These are phyloP conservation scores for Dothidotthia symphoricarpi DNA, from an alignment of 2,329 filamentous ascomycete species.

Conservation along the genomic window DNA sequence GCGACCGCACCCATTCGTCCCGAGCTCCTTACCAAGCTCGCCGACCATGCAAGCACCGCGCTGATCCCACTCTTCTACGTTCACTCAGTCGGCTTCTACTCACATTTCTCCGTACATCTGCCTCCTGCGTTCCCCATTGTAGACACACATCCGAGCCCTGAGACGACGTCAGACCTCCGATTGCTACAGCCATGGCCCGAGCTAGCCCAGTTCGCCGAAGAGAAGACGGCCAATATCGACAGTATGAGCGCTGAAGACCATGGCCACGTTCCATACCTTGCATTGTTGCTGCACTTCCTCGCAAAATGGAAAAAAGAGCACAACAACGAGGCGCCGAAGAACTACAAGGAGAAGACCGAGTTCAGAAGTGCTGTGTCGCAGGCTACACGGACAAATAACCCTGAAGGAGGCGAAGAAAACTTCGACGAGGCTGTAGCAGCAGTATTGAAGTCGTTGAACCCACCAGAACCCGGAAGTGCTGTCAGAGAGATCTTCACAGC, in stretches of 20 bases:
- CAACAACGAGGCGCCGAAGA: conserved; percentile 65
- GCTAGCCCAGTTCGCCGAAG: conserved; percentile 63
- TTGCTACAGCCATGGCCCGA: conserved; percentile 85
- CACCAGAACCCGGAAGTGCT: conserved; percentile 64
- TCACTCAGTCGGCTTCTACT: conserved; percentile 90
- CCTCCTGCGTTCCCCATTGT: conserved; percentile 85
- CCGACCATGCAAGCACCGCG: conserved; percentile 52
- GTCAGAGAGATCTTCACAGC: conserved; percentile 79
- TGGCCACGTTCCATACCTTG: conserved; percentile 85
- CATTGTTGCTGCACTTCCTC: conserved; percentile 78
- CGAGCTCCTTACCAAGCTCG: conserved; percentile 52
- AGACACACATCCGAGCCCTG: conserved; percentile 90
- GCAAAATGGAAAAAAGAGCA: conserved; percentile 74
- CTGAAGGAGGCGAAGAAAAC: conserved; percentile 92
- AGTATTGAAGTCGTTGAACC: conserved; percentile 81
- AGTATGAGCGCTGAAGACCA: conserved; percentile 74
- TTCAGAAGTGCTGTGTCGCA: conserved; percentile 71
- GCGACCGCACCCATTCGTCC: conserved; percentile 59
- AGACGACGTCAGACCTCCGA: conserved; percentile 79
- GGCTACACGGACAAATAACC: conserved; percentile 66
- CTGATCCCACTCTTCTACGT: conserved; percentile 75
- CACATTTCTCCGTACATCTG: conserved; percentile 77
- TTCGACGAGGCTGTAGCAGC: conserved; percentile 88
- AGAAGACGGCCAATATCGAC: conserved; percentile 68
- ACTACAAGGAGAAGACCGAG: conserved; percentile 80